These are phyloP conservation scores for Ceratocystis cacaofunesta DNA, from an alignment of 2,329 filamentous ascomycete genomes.

Conservation along the genomic window DNA sequence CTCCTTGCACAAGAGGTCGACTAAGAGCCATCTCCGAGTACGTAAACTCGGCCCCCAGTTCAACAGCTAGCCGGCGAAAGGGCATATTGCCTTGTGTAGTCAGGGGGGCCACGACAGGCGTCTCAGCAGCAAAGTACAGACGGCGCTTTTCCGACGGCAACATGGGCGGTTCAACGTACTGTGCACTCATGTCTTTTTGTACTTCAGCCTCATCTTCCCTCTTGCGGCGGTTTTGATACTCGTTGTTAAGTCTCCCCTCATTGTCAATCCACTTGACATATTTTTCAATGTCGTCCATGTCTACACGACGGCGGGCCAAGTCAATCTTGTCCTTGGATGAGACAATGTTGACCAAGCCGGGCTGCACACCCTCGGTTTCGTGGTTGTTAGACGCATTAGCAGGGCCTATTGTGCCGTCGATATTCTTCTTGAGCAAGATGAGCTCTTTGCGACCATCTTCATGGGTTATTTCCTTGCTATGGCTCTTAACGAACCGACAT, in stretches of 20 bases:
- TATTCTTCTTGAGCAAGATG: slow-evolving; percentile 40
- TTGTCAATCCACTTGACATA: slow-evolving; percentile 67
- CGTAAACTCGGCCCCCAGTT: slow-evolving; percentile 79
- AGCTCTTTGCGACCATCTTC: slow-evolving; percentile 75
- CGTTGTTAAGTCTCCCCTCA: slow-evolving; percentile 32
- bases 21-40: slow-evolving; percentile 99
- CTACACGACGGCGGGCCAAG: slow-evolving; percentile 56
- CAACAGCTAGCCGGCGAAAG: slow-evolving; percentile 78
- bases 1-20: slow-evolving; percentile 74
- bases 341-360: slow-evolving; percentile 63
- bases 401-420: slow-evolving; percentile 17
- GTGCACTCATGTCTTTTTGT: slow-evolving; percentile 59
- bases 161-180: slow-evolving; percentile 74
- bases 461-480: slow-evolving; percentile 64
- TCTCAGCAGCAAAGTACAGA: slow-evolving; percentile 88
- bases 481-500: slow-evolving; percentile 77
- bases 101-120: slow-evolving; percentile 80
- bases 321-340: slow-evolving; percentile 54
- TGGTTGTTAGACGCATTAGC: slow-evolving; percentile 26
- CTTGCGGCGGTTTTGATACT: slow-evolving; percentile 27
- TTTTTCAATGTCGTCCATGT: slow-evolving; percentile 57
- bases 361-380: slow-evolving; percentile 38
- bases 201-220: slow-evolving; percentile 30
- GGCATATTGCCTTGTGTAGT: slow-evolving; percentile 95
- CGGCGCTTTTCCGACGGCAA: slow-evolving; percentile 84